Percentiles rank a stretch among this genome's conserved stretches.
Evolutionary conservation across 805 yeast genomes (phyloP).

Genomic region (Nakazawaea populi): DNA sequence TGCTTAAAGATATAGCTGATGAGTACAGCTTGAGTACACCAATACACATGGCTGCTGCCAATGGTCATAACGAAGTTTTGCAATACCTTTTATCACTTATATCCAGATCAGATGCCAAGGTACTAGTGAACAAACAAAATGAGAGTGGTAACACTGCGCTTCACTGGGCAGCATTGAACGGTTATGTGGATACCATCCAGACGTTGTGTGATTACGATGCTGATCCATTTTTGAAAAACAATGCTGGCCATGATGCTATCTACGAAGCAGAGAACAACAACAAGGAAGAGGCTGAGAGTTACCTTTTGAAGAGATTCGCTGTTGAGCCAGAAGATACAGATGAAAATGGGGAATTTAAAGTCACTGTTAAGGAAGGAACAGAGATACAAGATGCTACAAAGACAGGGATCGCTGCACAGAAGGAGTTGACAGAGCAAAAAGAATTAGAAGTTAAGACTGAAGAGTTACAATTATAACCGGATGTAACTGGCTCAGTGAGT

Average conservation of each 20-base stretch:
- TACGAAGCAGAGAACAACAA: slow-evolving; percentile 84
- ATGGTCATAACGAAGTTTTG: slow-evolving; percentile 75
- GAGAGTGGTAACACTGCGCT: slow-evolving; percentile 89
- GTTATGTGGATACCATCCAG: slow-evolving; percentile 68
- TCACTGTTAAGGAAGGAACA: slow-evolving; percentile 40
- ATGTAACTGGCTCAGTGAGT: too few relatives aligned
- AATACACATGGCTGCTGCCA: slow-evolving; percentile 93
- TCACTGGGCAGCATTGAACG: slow-evolving; percentile 95
- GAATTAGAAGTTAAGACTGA: slow-evolving; percentile 19
- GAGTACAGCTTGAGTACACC: slow-evolving; percentile 65
- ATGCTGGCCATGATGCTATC: slow-evolving; percentile 73
- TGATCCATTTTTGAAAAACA: slow-evolving; percentile 76
- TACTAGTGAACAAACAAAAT: slow-evolving; percentile 48
- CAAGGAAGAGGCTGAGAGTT: slow-evolving; percentile 71
- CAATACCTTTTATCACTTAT: slow-evolving; percentile 50
- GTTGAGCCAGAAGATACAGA: slow-evolving; percentile 48
- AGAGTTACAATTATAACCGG: slow-evolving; percentile 18
- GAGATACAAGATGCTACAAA: slow-evolving; percentile 44
- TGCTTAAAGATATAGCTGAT: slow-evolving; percentile 47
- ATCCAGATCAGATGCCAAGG: slow-evolving; percentile 36
- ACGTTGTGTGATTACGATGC: slow-evolving; percentile 70
- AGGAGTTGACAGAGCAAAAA: slow-evolving; percentile 18
- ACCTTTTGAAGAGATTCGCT: slow-evolving; percentile 66
- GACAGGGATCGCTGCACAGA: slow-evolving; percentile 36
- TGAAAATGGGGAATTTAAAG: slow-evolving; percentile 32